Evolutionary conservation across 305 asterid species (phyloP).

Genomic region (Rubia peregrina): DNA sequence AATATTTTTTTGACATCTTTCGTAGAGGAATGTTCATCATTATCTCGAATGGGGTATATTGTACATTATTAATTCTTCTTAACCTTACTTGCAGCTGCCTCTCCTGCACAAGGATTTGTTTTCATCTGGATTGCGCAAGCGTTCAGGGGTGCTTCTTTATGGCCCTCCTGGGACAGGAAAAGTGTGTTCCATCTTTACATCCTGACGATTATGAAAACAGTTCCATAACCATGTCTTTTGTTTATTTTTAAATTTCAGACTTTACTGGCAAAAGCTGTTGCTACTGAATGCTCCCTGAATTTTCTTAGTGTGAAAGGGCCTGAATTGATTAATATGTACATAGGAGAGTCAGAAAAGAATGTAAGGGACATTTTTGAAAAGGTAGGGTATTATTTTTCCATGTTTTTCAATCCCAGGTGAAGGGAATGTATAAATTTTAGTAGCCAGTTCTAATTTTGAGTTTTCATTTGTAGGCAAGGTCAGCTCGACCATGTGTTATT

Average conservation of each 20-base stretch:
- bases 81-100: slow-evolving; percentile 60
- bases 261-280: slow-evolving; percentile 96
- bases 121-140: slow-evolving; percentile 94
- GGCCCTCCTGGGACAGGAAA: slow-evolving; percentile 99
- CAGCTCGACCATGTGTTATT: slow-evolving; percentile 98
- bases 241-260: slow-evolving; percentile 50
- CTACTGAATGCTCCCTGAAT: slow-evolving; percentile 96
- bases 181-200: slow-evolving; percentile 37
- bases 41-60: not conserved
- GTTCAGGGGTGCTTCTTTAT: slow-evolving; percentile 98
- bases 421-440: slow-evolving; percentile 1
- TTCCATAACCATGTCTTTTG: slow-evolving; percentile 7
- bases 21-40: not conserved
- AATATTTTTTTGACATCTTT: not conserved
- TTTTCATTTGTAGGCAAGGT: slow-evolving; percentile 62
- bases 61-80: slow-evolving; percentile 24
- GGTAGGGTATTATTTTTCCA: slow-evolving; percentile 38
- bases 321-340: slow-evolving; percentile 96
- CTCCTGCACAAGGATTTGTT: slow-evolving; percentile 92
- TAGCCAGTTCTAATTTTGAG: slow-evolving; percentile 12
- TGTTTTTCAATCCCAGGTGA: not conserved
- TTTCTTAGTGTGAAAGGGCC: slow-evolving; percentile 97
- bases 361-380: slow-evolving; percentile 92
- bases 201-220: not conserved
- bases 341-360: slow-evolving; percentile 96